phyloP scores from a whole-genome alignment of 768 basidiomycete species.

The Boletus fagicola region DNA sequence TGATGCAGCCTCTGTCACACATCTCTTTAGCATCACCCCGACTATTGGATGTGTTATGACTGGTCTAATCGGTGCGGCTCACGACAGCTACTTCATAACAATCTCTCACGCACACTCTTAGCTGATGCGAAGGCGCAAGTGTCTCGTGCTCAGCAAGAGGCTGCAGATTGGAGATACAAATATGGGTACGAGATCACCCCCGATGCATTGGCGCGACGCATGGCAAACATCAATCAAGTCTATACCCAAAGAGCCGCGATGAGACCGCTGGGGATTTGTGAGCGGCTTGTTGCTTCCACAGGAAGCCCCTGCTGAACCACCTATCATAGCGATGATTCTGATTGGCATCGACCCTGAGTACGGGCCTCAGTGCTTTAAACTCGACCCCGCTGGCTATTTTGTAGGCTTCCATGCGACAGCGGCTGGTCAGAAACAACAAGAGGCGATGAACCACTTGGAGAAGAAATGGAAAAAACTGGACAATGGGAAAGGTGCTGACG shows the following conservation, averaged over 20 bases:
- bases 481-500: slow-evolving; percentile 72
- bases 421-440: slow-evolving; percentile 96
- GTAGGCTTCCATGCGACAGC: slow-evolving; percentile 98
- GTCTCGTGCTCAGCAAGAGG: slow-evolving; percentile 79
- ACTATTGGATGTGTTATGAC: slow-evolving; percentile 98
- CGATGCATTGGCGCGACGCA: slow-evolving; percentile 87
- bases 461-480: slow-evolving; percentile 98
- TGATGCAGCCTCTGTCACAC: slow-evolving; percentile 90
- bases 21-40: slow-evolving; percentile 94
- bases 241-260: slow-evolving; percentile 97
- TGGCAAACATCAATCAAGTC: slow-evolving; percentile 98
- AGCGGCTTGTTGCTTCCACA: slow-evolving; percentile 26
- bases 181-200: slow-evolving; percentile 98
- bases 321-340: slow-evolving; percentile 80
- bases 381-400: slow-evolving; percentile 98
- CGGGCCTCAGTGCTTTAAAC: slow-evolving; percentile 97
- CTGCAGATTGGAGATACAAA: slow-evolving; percentile 92
- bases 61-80: slow-evolving; percentile 78
- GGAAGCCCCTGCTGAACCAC: slow-evolving; percentile 1
- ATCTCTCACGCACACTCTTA: slow-evolving; percentile 29
- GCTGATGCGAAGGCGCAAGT: slow-evolving; percentile 95
- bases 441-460: slow-evolving; percentile 97
- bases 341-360: slow-evolving; percentile 89
- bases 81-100: not conserved
- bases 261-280: slow-evolving; percentile 95